Base-by-base conservation (phyloP, 805 yeast genomes). In the Yarrowia alimentaria region DNA sequence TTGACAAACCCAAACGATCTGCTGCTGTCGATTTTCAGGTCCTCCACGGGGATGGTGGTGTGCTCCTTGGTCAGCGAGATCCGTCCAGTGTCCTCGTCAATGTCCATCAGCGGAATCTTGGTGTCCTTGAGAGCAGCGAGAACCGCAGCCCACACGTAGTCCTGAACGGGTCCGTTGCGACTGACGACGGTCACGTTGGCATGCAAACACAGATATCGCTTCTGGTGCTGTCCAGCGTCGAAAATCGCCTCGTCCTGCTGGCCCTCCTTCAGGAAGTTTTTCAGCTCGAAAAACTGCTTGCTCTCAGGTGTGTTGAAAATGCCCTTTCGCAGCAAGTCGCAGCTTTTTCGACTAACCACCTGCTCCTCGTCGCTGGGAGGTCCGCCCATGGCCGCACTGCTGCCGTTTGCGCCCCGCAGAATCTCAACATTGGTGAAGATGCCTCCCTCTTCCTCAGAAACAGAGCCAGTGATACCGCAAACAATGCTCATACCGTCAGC, bases 151-250 rank as follows among this genome's bases (percentile, higher is more conserved):
- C 89, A 83, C 38, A 85, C 82, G 9, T 83, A 66, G 60, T 89
- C 96, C 59, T 80, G 81, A 20, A 84, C 68, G 2, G 96, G 94
- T 0, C 95, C 95, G 1, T 86, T 73, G 53, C 93, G 76, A 42
- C 91, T 81, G 58, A 85, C 81, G 0, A 89, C 88, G 57, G 83
- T 81, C 31, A 88, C 71, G 58, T 80, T 79, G 3, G 91, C 90
- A 60, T 80, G 79, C 24, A 90, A 64, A 3, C 83, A 85, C 73
- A 40, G 75, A 68, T 57, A 77, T 68, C 38, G 33, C 24, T 32
- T 22, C 22, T 35, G 52, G 8, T 28, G 33, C 26, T 38, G 54
- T 8, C 48, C 47, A n/a, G 43, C 35, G 5, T 34, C 38, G n/a
- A 50, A 35, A 54, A 69, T 68, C n/a, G 74, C 68, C n/a, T 59